Base-by-base conservation (phyloP, 495 filamentous ascomycete species). In the Echria macrotheca region DNA sequence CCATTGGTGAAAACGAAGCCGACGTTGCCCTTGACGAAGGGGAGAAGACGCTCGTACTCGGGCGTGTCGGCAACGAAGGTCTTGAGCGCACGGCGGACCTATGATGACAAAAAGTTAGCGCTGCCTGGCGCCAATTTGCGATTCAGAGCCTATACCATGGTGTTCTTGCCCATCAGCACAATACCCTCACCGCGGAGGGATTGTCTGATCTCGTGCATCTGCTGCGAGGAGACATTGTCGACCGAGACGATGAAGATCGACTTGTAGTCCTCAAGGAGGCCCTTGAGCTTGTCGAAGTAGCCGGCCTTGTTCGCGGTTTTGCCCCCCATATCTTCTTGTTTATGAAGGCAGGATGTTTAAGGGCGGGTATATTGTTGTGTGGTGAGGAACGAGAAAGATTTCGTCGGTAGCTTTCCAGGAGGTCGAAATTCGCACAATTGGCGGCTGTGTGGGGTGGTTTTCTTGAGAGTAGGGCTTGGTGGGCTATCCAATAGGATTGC, bases 151-250 rank as follows among this genome's bases (percentile, higher is more conserved):
- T n/a, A n/a, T 69, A 89, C 90, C 91, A 97, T 97, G 69, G 91
- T 97, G 80, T 99, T 99, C 83, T 99, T 99, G 66, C 93, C 93
- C 93, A 99, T 99, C 72, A 97, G 80, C 55, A 97, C 89, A 59
- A 96, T 84, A 72, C 80, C 91, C 68, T 94, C 75, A 31, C 86
- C 84, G 71, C 91, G 86, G 69, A 96, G 82, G 63, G 84, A 73
- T 60, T 82, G 75, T 73, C 93, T 86, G 70, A 97, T 97, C 81
- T 99, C 93, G 86, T 99, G 93, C 93, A 99, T 99, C 83, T 99
- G 93, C 84, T 99, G 93, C 47, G 93, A 99, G 70, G 83, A 86
- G 75, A 84, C 87, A 91, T 93, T 94, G 81, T 94, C 88, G 71
- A 94, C 86, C 62, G 80, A 80, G 69, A 96, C 91, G 68, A 99